phyloP scores from a whole-genome alignment of 768 basidiomycete species.

The Calocybe gangraenosa region DNA sequence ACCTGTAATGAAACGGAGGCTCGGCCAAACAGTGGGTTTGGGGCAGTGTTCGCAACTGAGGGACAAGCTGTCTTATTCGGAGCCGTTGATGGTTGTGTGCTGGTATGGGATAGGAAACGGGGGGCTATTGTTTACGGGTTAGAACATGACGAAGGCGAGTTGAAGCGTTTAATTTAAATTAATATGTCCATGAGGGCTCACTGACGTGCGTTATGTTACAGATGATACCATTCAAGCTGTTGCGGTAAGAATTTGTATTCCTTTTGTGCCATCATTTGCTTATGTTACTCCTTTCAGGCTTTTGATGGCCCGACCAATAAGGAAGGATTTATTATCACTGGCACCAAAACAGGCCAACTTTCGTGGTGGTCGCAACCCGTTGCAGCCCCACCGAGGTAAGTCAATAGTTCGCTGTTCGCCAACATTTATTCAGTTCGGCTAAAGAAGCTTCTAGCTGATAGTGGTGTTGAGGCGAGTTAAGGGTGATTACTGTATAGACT shows the following conservation, averaged over 20 bases:
- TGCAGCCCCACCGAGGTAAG: slow-evolving; percentile 22
- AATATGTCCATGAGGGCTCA: slow-evolving; percentile 8
- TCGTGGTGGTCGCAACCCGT: slow-evolving; percentile 56
- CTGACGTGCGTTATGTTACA: slow-evolving; percentile 18
- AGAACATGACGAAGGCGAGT: slow-evolving; percentile 56
- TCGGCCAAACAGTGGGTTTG: slow-evolving; percentile 30
- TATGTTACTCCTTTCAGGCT: slow-evolving; percentile 26
- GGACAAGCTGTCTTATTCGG: slow-evolving; percentile 59
- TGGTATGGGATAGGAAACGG: slow-evolving; percentile 61
- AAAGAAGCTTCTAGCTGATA: slow-evolving; percentile 1
- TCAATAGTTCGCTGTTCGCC: not conserved
- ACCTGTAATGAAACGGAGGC: slow-evolving; percentile 36
- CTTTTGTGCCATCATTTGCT: not conserved
- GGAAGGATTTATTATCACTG: slow-evolving; percentile 48
- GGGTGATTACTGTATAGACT: too few species aligned
- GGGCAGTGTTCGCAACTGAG: slow-evolving; percentile 49
- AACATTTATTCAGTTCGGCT: not conserved
- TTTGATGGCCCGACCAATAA: slow-evolving; percentile 40
- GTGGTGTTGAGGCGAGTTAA: not conserved
- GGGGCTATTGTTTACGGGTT: slow-evolving; percentile 53
- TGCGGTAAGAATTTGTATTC: slow-evolving; percentile 30
- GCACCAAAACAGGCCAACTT: slow-evolving; percentile 50
- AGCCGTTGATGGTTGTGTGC: slow-evolving; percentile 44
- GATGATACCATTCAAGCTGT: slow-evolving; percentile 38
- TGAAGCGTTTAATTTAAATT: slow-evolving; percentile 9